Base-by-base conservation (phyloP, 2,329 filamentous ascomycete genomes). In the Paracoccidioides brasiliensis region DNA sequence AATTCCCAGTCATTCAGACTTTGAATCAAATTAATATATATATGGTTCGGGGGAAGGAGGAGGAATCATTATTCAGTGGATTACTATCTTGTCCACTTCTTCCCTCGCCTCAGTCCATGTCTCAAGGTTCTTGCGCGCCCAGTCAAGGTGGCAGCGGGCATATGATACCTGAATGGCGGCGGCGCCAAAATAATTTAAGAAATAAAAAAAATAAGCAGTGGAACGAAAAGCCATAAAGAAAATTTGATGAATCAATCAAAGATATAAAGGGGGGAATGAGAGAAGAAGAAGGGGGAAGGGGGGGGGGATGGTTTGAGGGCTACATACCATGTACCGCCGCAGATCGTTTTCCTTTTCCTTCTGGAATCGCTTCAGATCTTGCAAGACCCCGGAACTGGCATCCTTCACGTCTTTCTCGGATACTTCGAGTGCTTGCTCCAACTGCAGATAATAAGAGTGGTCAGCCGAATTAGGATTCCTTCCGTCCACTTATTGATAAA, bases 271-370 rank as follows among this genome's bases (percentile, higher is more conserved):
- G 22, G 22, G 22, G 22, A 22, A n/a, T n/a, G n/a, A n/a, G n/a
- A n/a, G n/a, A n/a, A n/a, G n/a, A n/a, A n/a, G n/a, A n/a, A n/a
- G n/a, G n/a, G 22, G 22, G 22, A 22, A 22, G 2, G 22, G 22
- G 22, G 22, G 22, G 22, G 22, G 22, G 22, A 22, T 22, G 22
- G 22, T 2, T 22, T 22, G 22, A 22, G 22, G 22, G 30, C 9
- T 33, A 73, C 86, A 74, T 75, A 96, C 93, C 93, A 98, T 98
- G 69, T 97, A 97, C 60, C 88, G 82, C 66, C 84, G 85, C 65
- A 98, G 70, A 69, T 98, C 93, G 52, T 91, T 89, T 72, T 98
- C 94, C 72, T 98, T 98, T 72, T 97, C 90, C 57, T 78, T 78
- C 71, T 98, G 94, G 72, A 98, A 98, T 58, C 93, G 79, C 74